Evolutionary conservation across 2,329 filamentous ascomycete genomes (phyloP), one percentile per base, ranked within the genome.

Genomic region (Lasiodiplodia gonubiensis): DNA sequence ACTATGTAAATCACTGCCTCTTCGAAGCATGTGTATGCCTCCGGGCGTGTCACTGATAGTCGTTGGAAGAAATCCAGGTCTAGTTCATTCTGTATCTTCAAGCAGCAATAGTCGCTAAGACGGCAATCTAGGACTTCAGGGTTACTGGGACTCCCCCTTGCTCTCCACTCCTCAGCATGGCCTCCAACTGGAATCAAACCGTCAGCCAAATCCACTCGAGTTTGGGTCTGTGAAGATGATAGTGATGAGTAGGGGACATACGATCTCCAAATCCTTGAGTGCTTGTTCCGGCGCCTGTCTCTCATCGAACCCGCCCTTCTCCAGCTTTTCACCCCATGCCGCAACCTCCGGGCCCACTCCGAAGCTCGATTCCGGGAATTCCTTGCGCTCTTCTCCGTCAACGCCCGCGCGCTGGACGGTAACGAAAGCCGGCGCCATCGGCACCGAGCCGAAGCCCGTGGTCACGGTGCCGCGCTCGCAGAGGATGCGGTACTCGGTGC

Each of bases 271-370:
- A 77, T 91, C 89, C 8, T 79, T 83, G 71, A 90, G 74, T 0
- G 88, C 88, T 78, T 88, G 82, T 73, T 88, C 14, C 21, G 86
- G 83, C 10, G 79, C 80, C 77, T 89, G 86, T 70, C 80, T 77
- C n/a, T 54, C 16, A 77, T 76, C 69, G 78, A 78, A 21, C 86
- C 86, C 12, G 77, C 76, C 2, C 76, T 71, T 42, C 82, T 80
- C 76, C 35, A 66, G 7, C 52, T 49, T 59, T 52, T 85, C 81
- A 0, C 83, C 88, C 86, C 88, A 91, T 5, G 85, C 87, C 69
- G 82, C 81, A 10, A 90, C 83, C 77, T 91, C 89, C 64, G 86
- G 83, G 68, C 80, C 81, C 4, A 91, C 87, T 10, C 86, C 87
- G 39, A 75, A 82, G 14, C 80, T 82, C 70, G 84, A 81, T 64